Base-by-base conservation (phyloP, 352 stramenopile genomes). In the Blastocystis sp. region DNA sequence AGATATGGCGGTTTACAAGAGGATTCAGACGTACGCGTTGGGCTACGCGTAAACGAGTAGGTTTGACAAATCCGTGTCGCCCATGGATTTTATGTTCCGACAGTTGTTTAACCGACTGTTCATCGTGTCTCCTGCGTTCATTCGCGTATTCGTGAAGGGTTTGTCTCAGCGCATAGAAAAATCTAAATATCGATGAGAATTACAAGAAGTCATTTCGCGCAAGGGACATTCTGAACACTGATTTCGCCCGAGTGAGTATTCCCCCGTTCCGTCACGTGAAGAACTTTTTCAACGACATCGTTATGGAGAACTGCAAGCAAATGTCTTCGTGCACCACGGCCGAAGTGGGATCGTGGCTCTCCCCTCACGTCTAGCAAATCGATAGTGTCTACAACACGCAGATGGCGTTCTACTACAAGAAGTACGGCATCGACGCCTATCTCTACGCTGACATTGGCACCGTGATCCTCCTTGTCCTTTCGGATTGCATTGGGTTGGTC, bases 261-360 rank as follows among this genome's bases (percentile, higher is more conserved):
- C 37, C 35, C 13, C 37, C 21, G 55, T 31, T 29, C n/a, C 50
- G 13, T 69, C 9, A 85, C 29, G 26, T 31, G 1, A 35, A 85
- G 74, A 67, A 51, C 31, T 85, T 85, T 69, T 85, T 85, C 74
- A 85, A 85, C 29, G 74, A 85, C n/a, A 85, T 85, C 45, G 39
- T 85, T 50, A 67, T 41, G 24, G 50, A 69, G 4, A 24, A 13
- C 0, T 85, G 41, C 50, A 62, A 85, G 26, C 33, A 31, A 19
- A 29, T 85, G 2, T 85, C 37, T 31, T 37, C 50, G 0, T 85
- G 74, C 66, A 51, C 74, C 13, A 70, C 74, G 9, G 13, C 50
- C 16, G 51, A 59, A 3, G 74, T 85, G 16, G 2, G 29, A n/a
- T 3, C n/a, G 3, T 41, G 24, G 12, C 16, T 24, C 16, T n/a